Conservation (phyloP, 768 basidiomycete genomes). For the Auriscalpium vulgare region DNA sequence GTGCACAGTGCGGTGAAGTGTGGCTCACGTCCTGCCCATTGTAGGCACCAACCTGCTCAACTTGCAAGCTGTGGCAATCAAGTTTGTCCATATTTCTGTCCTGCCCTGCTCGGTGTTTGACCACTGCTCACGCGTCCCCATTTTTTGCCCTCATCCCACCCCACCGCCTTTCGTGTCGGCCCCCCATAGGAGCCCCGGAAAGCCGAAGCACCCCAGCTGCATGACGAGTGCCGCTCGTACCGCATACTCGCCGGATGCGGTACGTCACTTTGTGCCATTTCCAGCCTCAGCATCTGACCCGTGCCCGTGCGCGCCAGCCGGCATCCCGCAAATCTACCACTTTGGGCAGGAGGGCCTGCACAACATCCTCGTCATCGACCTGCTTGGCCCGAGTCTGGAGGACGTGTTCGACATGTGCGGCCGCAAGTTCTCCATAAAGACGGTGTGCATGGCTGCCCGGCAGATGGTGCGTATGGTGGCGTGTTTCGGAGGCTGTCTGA, state of each 20-base stretch:
- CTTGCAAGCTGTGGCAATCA: constrained; percentile 98
- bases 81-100: constrained; percentile 69
- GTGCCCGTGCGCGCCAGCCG: constrained; percentile 44
- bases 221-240: constrained; percentile 98
- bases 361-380: constrained; percentile 97
- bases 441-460: constrained; percentile 96
- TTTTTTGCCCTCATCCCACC: constrained; percentile 1
- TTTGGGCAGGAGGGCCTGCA: constrained; percentile 98
- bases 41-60: constrained; percentile 95
- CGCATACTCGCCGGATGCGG: constrained; percentile 85
- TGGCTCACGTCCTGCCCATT: not conserved
- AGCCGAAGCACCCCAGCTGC: constrained; percentile 94
- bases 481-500: not conserved
- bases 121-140: constrained; percentile 1
- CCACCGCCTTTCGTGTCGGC: constrained; percentile 2
- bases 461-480: constrained; percentile 65
- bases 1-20: not conserved
- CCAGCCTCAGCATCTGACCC: constrained; percentile 7
- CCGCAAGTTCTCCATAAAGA: constrained; percentile 95
- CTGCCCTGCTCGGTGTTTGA: not conserved
- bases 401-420: constrained; percentile 99
- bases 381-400: constrained; percentile 92
- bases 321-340: constrained; percentile 98
- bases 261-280: constrained; percentile 25
- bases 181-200: constrained; percentile 72